These are phyloP conservation scores for Cystobasidium sp. DNA, from an alignment of 1,284 basidiomycete genomes.

Conservation along the genomic window DNA sequence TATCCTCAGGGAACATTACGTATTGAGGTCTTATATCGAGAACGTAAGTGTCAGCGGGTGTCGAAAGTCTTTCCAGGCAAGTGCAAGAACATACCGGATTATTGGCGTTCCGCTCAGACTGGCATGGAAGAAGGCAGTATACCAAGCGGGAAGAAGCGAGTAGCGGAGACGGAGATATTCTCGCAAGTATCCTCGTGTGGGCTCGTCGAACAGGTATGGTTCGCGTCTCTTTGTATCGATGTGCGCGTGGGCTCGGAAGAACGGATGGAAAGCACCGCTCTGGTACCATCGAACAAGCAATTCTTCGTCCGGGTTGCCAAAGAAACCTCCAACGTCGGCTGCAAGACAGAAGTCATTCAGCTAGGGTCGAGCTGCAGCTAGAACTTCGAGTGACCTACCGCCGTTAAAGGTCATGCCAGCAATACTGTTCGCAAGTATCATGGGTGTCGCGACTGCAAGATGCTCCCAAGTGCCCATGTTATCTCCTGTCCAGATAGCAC, in stretches of 20 bases:
- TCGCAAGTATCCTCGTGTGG: conserved; percentile 78
- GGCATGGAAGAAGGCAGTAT: conserved; percentile 90
- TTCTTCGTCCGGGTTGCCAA: conserved; percentile 91
- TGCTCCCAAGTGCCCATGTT: conserved; percentile 98
- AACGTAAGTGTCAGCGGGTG: neutral
- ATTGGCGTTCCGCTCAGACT: conserved; percentile 78
- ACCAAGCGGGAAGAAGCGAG: conserved; percentile 89
- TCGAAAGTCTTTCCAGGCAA: neutral
- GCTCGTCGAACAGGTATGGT: conserved; percentile 89
- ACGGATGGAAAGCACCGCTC: conserved; percentile 91
- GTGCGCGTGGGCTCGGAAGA: conserved; percentile 93
- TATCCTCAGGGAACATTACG: conserved; percentile 85
- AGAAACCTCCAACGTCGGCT: conserved; percentile 99
- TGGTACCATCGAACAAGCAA: conserved; percentile 98
- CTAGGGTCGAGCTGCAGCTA: neutral
- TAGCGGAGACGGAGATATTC: conserved; percentile 84
- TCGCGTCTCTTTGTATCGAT: conserved; percentile 93
- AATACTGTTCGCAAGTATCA: conserved; percentile 87
- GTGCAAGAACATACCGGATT: conserved; percentile 64
- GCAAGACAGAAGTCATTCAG: conserved; percentile 5
- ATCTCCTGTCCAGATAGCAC: conserved; percentile 99
- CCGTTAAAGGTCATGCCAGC: conserved; percentile 94
- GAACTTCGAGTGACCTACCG: conserved; percentile 63
- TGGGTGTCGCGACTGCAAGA: conserved; percentile 89
- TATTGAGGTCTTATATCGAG: conserved; percentile 76